A percentile compares a stretch with the other conserved stretches of the same genome.
Conservation (phyloP, 169 alveolate genomes). For the Plasmodium knowlesi region DNA sequence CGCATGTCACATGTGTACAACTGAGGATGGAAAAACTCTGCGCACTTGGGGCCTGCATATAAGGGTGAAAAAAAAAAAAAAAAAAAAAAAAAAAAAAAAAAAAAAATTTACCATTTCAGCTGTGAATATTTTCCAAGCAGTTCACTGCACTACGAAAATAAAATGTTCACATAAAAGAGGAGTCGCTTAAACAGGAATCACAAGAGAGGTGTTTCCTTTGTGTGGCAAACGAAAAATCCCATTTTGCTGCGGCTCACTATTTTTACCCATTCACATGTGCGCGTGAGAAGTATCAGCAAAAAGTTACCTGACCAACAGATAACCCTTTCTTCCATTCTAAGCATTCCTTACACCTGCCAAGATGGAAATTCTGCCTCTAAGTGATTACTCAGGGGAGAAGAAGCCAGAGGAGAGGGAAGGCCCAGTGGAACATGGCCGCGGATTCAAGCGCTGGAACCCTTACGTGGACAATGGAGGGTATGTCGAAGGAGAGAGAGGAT, state of each 20-base stretch:
- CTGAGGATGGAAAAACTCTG: background rate
- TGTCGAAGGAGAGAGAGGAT: background rate
- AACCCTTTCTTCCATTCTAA: background rate
- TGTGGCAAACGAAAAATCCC: background rate
- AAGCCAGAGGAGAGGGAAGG: conserved; percentile 34
- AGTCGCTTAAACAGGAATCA: background rate
- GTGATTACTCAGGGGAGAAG: conserved; percentile 4
- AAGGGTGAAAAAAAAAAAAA: background rate
- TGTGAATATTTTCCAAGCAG: background rate
- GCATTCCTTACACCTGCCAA: background rate
- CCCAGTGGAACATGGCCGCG: conserved; percentile 34
- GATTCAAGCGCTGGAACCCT: conserved; percentile 76
- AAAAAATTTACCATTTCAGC: background rate
- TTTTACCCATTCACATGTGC: background rate
- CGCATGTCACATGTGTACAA: background rate
- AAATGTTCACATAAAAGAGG: conserved; percentile 7
- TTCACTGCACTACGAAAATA: background rate
- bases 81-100: background rate
- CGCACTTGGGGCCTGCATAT: background rate
- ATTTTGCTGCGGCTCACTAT: background rate
- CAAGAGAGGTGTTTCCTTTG: background rate
- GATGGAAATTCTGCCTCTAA: conserved; percentile 33
- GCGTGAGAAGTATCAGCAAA: conserved; percentile 5
- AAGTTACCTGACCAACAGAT: conserved; percentile 10
- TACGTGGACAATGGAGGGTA: conserved; percentile 88